Percentiles rank a stretch among this genome's conserved stretches.
Conservation (phyloP, 495 filamentous ascomycete species). For the Xylaria sp. region DNA sequence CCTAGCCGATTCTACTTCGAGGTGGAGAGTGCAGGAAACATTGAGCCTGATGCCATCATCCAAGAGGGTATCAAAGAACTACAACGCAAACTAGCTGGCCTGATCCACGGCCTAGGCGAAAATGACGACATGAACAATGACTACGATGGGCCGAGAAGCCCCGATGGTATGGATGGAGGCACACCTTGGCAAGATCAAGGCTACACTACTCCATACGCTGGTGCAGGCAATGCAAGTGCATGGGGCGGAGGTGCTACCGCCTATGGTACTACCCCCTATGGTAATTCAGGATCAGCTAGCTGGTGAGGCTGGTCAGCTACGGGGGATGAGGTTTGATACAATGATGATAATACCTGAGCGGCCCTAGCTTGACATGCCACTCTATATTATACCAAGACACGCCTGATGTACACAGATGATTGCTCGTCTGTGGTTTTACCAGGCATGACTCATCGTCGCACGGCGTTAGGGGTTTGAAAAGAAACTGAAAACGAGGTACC, state of each 20-base stretch:
- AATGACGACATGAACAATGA: conserved; percentile 61
- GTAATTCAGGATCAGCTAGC: conserved; percentile 41
- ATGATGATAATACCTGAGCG: conserved; percentile 17
- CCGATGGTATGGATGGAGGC: conserved; percentile 62
- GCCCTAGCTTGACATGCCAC: conserved; percentile 4
- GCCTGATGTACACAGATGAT: conserved; percentile 13
- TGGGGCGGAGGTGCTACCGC: conserved; percentile 72
- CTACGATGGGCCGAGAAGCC: conserved; percentile 67
- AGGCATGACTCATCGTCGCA: conserved; percentile 25
- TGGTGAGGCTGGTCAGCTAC: conserved; percentile 28
- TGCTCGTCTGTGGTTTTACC: conserved; percentile 12
- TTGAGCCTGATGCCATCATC: conserved; percentile 86
- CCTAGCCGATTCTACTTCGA: conserved; percentile 89
- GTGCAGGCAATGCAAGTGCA: conserved; percentile 63
- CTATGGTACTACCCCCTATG: conserved; percentile 72
- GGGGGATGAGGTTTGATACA: background rate
- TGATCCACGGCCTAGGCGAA: conserved; percentile 76
- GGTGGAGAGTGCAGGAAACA: conserved; percentile 84
- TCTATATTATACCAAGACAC: conserved; percentile 31
- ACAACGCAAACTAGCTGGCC: conserved; percentile 84
- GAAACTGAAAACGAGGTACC: conserved; percentile 10
- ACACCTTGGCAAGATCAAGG: conserved; percentile 65
- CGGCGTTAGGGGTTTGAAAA: conserved; percentile 35
- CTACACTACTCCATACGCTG: conserved; percentile 77
- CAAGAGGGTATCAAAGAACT: conserved; percentile 88